Evolutionary conservation across 2,329 filamentous ascomycete genomes (phyloP), one percentile per base, ranked within the genome.

Genomic region (Apiospora rasikravindrae): DNA sequence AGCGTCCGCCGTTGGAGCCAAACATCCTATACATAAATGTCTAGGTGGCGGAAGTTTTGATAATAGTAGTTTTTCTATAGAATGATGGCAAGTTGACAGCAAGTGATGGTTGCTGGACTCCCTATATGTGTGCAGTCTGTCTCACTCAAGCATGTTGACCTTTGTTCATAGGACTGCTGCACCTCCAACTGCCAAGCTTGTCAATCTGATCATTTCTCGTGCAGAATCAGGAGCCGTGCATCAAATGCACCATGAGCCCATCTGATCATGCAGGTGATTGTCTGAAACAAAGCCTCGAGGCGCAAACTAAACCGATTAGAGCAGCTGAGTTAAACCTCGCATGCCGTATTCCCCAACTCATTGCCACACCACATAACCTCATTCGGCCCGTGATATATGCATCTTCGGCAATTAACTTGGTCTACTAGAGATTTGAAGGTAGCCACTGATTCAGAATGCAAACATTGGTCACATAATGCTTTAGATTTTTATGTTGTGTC

Each of bases 351-450:
- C 16, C 45, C 19, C 19, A 19, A n/a, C 45, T 47, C 45, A 7
- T n/a, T n/a, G 45, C 45, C 11, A 49, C 45, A 49, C 19, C 22
- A 49, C 8, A 10, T 2, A 4, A n/a, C 22, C 13, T 7, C 26
- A 29, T 64, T n/a, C 8, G 22, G 2, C 22, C 1, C 22, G 22
- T 49, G 19, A 3, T 2, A 49, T 7, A 1, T 11, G 19, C 10
- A n/a, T 49, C 7, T n/a, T n/a, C 45, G 45, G 19, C 22, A 49
- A 7, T n/a, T 49, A 6, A 11, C 8, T n/a, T n/a, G 22, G 19
- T 4, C 4, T 10, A 2, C 1, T n/a, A n/a, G 6, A 49, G 0
- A 10, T 10, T n/a, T 2, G 8, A 22, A 47, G 4, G 44, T 5
- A 47, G 8, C 44, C 16, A 16, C 16, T 4, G 19, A 22, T 22